These are phyloP conservation scores for Crithidia expoeki DNA, from an alignment of 208 protist species.

Conservation along the genomic window DNA sequence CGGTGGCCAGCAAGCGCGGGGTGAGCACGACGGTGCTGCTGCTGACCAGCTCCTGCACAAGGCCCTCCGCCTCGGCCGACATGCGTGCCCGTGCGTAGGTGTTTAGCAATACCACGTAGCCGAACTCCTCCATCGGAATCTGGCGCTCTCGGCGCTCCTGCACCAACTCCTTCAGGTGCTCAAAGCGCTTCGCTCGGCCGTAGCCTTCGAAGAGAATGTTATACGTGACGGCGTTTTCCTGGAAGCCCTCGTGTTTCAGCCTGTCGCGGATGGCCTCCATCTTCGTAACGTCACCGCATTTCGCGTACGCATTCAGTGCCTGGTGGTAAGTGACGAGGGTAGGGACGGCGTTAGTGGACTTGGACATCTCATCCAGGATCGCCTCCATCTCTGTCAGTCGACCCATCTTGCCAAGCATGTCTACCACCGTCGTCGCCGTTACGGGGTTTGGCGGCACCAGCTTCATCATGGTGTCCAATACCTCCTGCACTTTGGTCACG, in stretches of 20 bases:
- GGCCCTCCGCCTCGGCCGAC: slow-evolving; percentile 63
- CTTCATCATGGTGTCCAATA: slow-evolving; percentile 92
- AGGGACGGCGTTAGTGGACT: slow-evolving; percentile 79
- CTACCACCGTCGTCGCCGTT: slow-evolving; percentile 90
- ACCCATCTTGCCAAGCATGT: slow-evolving; percentile 94
- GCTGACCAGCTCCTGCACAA: slow-evolving; percentile 81
- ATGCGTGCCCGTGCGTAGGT: slow-evolving; percentile 78
- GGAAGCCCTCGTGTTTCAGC: slow-evolving; percentile 70
- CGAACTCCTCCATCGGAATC: slow-evolving; percentile 90
- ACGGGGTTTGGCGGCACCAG: slow-evolving; percentile 89
- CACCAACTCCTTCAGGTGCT: slow-evolving; percentile 83
- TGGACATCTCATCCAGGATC: slow-evolving; percentile 86
- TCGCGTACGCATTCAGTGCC: slow-evolving; percentile 92
- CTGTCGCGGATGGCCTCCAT: slow-evolving; percentile 76
- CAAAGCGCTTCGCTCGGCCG: slow-evolving; percentile 84
- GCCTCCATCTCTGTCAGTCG: slow-evolving; percentile 87
- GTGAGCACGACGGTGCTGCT: slow-evolving; percentile 59
- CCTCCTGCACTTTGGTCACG: slow-evolving; percentile 84
- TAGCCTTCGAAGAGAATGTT: slow-evolving; percentile 93
- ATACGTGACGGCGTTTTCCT: slow-evolving; percentile 86
- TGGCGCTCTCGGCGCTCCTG: slow-evolving; percentile 69
- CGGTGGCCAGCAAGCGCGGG: slow-evolving; percentile 76
- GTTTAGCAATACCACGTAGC: slow-evolving; percentile 85
- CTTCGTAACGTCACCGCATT: slow-evolving; percentile 87
- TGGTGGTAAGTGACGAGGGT: slow-evolving; percentile 92